These are phyloP conservation scores for Hibiscus mutabilis DNA, from an alignment of 345 rosid species.

Conservation along the genomic window DNA sequence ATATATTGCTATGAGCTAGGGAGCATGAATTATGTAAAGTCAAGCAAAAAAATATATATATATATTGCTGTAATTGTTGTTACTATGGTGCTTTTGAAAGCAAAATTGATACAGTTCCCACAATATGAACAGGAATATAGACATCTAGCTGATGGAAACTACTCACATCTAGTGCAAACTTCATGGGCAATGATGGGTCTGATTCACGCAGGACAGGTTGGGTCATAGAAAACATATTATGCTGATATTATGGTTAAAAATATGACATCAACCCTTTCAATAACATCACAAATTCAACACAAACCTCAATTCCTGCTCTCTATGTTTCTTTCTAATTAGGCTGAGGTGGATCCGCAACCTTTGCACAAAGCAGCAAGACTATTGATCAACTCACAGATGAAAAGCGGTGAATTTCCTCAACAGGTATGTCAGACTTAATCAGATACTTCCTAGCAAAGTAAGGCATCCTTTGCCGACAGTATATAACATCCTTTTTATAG, in stretches of 20 bases:
- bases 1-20: no score
- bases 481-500: neutral
- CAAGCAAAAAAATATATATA: neutral
- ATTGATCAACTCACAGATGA: slow-evolving; percentile 8
- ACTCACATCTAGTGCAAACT: slow-evolving; percentile 8
- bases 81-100: neutral
- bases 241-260: neutral
- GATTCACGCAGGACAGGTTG: slow-evolving; percentile 4
- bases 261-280: neutral
- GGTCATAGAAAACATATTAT: neutral
- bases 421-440: neutral
- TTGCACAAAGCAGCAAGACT: slow-evolving; percentile 11
- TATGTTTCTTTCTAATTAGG: slow-evolving; percentile 4
- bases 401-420: slow-evolving; percentile 11
- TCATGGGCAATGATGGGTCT: slow-evolving; percentile 12
- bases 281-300: neutral
- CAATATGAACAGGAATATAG: slow-evolving; percentile 5
- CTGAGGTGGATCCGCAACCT: neutral
- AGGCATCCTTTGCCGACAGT: neutral
- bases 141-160: neutral
- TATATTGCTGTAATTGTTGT: neutral
- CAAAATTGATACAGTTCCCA: neutral
- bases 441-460: neutral
- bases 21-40: neutral
- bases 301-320: neutral